Evolutionary conservation across 2,329 filamentous ascomycete species (phyloP).

Genomic region (Orbilia blumenaviensis): DNA sequence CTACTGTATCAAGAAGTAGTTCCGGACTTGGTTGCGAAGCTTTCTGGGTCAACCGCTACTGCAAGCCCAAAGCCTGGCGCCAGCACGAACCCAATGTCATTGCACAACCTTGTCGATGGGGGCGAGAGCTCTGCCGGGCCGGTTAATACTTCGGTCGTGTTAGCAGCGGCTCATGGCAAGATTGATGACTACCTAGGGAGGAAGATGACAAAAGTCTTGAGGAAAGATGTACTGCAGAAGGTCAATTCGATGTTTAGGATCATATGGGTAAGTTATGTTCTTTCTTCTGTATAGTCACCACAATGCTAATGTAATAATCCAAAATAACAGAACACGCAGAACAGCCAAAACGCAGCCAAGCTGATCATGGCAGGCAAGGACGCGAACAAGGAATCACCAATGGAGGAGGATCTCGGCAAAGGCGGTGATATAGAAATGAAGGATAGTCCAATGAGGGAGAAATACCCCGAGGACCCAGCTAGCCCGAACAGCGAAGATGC

Average conservation of each 20-base stretch:
- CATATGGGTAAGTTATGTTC: slow-evolving; percentile 29
- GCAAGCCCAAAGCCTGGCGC: slow-evolving; percentile 62
- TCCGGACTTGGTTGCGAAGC: slow-evolving; percentile 65
- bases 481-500: slow-evolving; percentile 49
- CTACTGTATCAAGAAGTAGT: slow-evolving; percentile 75
- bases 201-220: slow-evolving; percentile 56
- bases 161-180: slow-evolving; percentile 54
- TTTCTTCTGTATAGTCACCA: neutral
- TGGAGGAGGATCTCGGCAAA: slow-evolving; percentile 19
- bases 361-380: slow-evolving; percentile 49
- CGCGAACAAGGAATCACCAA: slow-evolving; percentile 9
- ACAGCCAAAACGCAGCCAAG: slow-evolving; percentile 41
- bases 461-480: slow-evolving; percentile 24
- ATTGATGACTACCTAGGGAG: slow-evolving; percentile 56
- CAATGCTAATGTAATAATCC: slow-evolving; percentile 1
- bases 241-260: slow-evolving; percentile 54
- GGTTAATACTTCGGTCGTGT: slow-evolving; percentile 41
- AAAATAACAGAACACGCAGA: slow-evolving; percentile 28
- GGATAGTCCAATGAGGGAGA: slow-evolving; percentile 32
- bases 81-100: slow-evolving; percentile 57
- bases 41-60: slow-evolving; percentile 61
- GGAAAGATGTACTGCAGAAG: slow-evolving; percentile 56
- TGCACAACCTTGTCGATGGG: slow-evolving; percentile 57
- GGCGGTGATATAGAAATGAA: slow-evolving; percentile 23
- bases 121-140: slow-evolving; percentile 17